Conservation (phyloP, 768 basidiomycete species). For the Rhodotorula diobovata region DNA sequence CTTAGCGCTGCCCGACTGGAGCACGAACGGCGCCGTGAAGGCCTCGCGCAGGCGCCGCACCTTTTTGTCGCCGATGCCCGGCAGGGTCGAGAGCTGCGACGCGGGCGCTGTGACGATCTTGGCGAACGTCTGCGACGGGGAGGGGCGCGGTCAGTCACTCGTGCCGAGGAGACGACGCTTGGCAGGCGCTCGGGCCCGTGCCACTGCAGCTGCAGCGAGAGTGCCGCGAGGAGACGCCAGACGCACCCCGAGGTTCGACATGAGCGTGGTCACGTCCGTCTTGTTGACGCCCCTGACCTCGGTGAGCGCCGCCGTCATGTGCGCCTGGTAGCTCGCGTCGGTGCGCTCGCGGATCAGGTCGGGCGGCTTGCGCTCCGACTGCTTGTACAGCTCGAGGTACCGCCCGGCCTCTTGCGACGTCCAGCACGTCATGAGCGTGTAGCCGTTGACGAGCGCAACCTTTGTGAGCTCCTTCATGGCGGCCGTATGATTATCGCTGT, state of each 20-base stretch:
- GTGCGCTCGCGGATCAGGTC: constrained; percentile 90
- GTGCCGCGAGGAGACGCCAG: neutral
- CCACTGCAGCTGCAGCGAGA: neutral
- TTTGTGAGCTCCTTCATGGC: constrained; percentile 89
- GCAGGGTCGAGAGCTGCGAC: constrained; percentile 72
- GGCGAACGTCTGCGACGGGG: constrained; percentile 69
- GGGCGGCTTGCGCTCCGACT: constrained; percentile 88
- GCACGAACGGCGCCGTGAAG: constrained; percentile 73
- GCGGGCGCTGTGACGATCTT: constrained; percentile 68
- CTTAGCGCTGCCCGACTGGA: constrained; percentile 10
- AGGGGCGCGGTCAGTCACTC: neutral
- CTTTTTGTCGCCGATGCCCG: constrained; percentile 91
- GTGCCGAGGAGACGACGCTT: too few species aligned
- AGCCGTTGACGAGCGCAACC: constrained; percentile 75
- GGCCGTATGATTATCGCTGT: constrained; percentile 88
- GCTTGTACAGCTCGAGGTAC: constrained; percentile 85
- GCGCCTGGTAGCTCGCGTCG: constrained; percentile 78
- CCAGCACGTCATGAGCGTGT: constrained; percentile 89
- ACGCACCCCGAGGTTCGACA: constrained; percentile 84
- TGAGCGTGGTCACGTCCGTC: constrained; percentile 89
- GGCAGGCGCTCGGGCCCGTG: too few species aligned
- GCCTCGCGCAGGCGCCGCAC: constrained; percentile 85
- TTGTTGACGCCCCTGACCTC: constrained; percentile 91
- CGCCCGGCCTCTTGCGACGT: constrained; percentile 88
- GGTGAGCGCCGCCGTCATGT: constrained; percentile 76